Evolutionary conservation across 1,139 yeast species (phyloP).

Genomic region (Pichia sp.): DNA sequence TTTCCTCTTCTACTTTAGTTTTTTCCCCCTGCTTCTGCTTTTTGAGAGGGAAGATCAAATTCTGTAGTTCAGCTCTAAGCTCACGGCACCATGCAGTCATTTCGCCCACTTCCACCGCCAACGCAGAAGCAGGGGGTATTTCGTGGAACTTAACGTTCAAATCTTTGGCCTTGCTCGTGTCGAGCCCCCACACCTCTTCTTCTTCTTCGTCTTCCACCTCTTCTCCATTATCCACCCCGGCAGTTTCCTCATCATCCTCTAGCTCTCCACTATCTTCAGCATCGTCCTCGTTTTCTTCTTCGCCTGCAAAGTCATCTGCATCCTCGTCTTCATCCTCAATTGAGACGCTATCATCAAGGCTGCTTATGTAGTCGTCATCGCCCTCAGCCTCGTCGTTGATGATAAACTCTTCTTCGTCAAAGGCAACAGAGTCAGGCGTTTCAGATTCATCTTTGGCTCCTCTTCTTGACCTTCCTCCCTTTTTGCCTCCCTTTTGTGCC

Average conservation of each 20-base stretch:
- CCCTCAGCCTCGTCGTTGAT: constrained; percentile 14
- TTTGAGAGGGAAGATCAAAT: constrained; percentile 20
- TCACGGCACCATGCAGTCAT: constrained; percentile 22
- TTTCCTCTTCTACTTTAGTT: not conserved
- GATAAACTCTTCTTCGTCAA: constrained; percentile 2
- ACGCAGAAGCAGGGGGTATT: constrained; percentile 21
- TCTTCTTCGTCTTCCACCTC: constrained; percentile 4
- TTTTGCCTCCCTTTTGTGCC: not conserved
- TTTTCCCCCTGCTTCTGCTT: constrained; percentile 12
- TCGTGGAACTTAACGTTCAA: constrained; percentile 20
- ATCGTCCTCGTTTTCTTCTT: constrained; percentile 8
- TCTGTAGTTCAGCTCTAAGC: constrained; percentile 25
- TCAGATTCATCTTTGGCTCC: not conserved
- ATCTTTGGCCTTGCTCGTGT: constrained; percentile 17
- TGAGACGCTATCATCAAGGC: constrained; percentile 7
- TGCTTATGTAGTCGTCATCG: constrained; percentile 13
- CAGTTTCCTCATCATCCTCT: constrained; percentile 7
- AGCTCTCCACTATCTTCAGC: constrained; percentile 12
- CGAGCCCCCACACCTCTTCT: constrained; percentile 24
- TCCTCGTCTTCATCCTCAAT: constrained; percentile 6
- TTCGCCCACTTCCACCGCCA: constrained; percentile 22
- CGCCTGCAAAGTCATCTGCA: constrained; percentile 5
- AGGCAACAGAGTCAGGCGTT: constrained; percentile 1
- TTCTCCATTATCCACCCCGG: not conserved
- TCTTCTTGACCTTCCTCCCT: not conserved